Evolutionary conservation across 2,329 filamentous ascomycete genomes (phyloP), one percentile per base, ranked within the genome.

Genomic region (Penicillium sp.): DNA sequence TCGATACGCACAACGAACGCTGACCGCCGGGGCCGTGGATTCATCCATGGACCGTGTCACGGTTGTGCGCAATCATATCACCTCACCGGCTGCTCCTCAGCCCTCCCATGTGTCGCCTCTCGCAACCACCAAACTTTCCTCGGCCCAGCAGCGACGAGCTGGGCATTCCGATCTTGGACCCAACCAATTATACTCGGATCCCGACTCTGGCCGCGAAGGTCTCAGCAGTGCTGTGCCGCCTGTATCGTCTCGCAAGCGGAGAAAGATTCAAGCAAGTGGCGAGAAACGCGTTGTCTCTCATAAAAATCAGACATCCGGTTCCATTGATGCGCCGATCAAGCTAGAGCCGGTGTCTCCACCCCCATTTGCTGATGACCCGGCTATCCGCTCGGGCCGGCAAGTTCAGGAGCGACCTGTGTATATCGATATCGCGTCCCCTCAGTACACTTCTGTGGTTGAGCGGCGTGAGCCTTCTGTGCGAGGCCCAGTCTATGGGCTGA

Each of bases 31-130:
- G 66, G 55, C 70, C 13, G 57, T 61, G 36, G 45, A 57, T 25
- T 66, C 73, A 37, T 62, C 66, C 28, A 59, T 67, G 28, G 64
- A 69, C 45, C 69, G 79, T 44, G 78, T 85, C 52, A 82, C 83
- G 45, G 73, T 90, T 49, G 76, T 90, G 58, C 82, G 83, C 62
- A 84, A 83, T 57, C 85, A 90, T 64, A 84, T 90, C 59, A 80
- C 83, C 43, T 84, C 83, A 33, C 85, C 85, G 37, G 72, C 85
- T 62, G 87, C 87, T 44, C 86, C 88, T 26, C 86, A 88, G 61
- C 86, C 88, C 45, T 82, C 83, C 42, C 84, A 87, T 62, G 82
- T 82, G 25, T 80, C 80, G 26, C 78, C 79, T 40, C 67, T 82
- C 51, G 75, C 79, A 48, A 71, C 74, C 39, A 66, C 75, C 47